Evolutionary conservation across 2,329 filamentous ascomycete species (phyloP), one percentile per base, ranked within the genome.

Genomic region (Zymoseptoria crescenta): DNA sequence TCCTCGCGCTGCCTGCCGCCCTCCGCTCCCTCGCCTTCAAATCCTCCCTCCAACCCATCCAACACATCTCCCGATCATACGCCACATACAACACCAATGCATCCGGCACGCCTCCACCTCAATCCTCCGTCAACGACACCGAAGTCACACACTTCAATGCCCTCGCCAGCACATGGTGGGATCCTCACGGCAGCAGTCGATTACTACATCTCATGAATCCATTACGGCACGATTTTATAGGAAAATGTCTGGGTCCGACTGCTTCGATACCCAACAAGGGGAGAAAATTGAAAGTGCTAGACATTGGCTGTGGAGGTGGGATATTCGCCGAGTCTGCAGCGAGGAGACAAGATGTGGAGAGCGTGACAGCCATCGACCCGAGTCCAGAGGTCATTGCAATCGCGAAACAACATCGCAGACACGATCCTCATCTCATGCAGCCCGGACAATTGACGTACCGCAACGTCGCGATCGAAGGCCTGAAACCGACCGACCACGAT

Each of bases 161-260:
- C 63, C 89, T 99, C 69, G 94, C 94, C 65, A 89, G 89, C 65
- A 87, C 87, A 69, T 99, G 94, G 94, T 99, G 94, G 94, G 92
- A 97, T 75, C 89, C 93, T 1, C 86, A 96, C 71, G 94, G 94
- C 55, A 87, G 93, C 6, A 96, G 91, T 3, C 86, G 93, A 48
- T 85, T 96, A 59, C 85, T 99, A 1, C 94, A 99, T 75, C 87
- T 96, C 66, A 97, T 99, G 93, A 97, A 99, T 77, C 94, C 94
- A 1, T 84, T 96, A 52, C 91, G 94, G 35, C 92, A 97, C 77
- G 86, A 91, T 75, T 97, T 97, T 76, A 94, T 96, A 73, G 81
- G 81, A 21, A 76, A 79, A 63, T 96, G 93, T 72, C 58, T 65
- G 20, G 74, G 80, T 64, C 75, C 76, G 51, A 13, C 27, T 24